Conservation (phyloP, 495 filamentous ascomycete species). For the Immersiella caudata region DNA sequence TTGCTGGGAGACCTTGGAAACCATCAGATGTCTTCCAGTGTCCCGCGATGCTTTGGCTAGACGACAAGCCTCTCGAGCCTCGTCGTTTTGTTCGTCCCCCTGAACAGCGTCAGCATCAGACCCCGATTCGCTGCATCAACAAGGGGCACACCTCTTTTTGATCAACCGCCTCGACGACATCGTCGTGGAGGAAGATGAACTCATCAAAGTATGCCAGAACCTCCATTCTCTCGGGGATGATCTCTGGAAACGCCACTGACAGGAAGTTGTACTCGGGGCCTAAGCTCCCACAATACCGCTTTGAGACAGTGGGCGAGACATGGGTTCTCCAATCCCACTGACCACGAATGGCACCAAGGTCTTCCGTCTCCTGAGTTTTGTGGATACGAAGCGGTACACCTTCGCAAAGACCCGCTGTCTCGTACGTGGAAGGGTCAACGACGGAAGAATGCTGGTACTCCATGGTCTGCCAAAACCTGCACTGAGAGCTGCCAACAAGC, state of each 20-base stretch:
- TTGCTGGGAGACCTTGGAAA: conserved; percentile 16
- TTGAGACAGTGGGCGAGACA: conserved; percentile 28
- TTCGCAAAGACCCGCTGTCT: conserved; percentile 31
- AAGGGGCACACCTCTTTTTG: conserved; percentile 11
- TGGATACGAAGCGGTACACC: conserved; percentile 31
- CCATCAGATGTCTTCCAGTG: conserved; percentile 9
- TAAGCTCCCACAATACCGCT: conserved; percentile 31
- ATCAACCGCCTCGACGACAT: conserved; percentile 27
- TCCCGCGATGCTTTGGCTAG: not conserved
- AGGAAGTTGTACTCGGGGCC: conserved; percentile 33
- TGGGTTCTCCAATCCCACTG: conserved; percentile 39
- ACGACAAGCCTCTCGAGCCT: conserved; percentile 7
- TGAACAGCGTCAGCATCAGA: not conserved
- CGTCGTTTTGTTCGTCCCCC: conserved; percentile 15
- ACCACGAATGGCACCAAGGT: conserved; percentile 27
- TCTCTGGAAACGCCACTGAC: conserved; percentile 38
- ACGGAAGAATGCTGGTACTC: conserved; percentile 33
- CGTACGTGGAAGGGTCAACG: conserved; percentile 27
- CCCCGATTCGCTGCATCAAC: not conserved
- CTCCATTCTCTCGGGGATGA: conserved; percentile 47
- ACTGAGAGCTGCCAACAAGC: too few species aligned
- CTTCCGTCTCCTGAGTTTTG: conserved; percentile 25
- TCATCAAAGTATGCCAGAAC: conserved; percentile 48
- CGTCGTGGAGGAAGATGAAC: conserved; percentile 49
- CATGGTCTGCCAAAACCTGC: conserved; percentile 25